A percentile compares a stretch with the other conserved stretches of the same genome.
phyloP scores from a whole-genome alignment of 139 green algal genomes.

The Picochlorum sp. region DNA sequence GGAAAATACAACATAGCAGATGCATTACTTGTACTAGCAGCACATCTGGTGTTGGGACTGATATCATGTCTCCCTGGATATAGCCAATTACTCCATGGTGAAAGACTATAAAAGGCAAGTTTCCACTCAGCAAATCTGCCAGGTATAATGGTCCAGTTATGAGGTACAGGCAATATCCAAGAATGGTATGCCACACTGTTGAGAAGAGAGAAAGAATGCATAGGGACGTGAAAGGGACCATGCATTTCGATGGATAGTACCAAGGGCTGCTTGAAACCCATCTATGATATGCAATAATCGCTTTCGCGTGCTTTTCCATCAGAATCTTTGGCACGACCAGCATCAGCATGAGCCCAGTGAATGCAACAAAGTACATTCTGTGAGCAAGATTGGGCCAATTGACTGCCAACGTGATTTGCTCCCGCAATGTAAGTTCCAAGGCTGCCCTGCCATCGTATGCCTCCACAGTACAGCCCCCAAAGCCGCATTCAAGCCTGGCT shows the following conservation, averaged over 20 bases:
- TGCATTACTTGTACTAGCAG: conserved; percentile 24
- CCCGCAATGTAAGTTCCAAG: conserved; percentile 9
- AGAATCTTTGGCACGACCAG: background rate
- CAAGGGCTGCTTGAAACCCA: background rate
- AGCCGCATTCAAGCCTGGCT: background rate
- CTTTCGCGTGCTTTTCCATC: background rate
- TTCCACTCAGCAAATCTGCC: conserved; percentile 17
- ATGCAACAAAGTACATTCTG: conserved; percentile 10
- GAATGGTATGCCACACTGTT: background rate
- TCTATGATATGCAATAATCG: background rate
- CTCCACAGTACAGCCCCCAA: conserved; percentile 7
- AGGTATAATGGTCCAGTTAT: conserved; percentile 31
- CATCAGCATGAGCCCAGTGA: background rate
- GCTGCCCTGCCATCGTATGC: background rate
- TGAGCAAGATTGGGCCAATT: conserved; percentile 29
- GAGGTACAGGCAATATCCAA: conserved; percentile 22
- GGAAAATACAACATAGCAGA: conserved; percentile 24
- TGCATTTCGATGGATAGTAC: background rate
- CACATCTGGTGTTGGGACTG: conserved; percentile 21
- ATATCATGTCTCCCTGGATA: conserved; percentile 5
- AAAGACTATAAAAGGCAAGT: conserved; percentile 20
- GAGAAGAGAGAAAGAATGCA: background rate
- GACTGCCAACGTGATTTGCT: conserved; percentile 23
- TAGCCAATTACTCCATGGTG: conserved; percentile 17
- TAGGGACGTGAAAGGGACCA: no score